Evolutionary conservation across 1,284 basidiomycete genomes (phyloP).

Genomic region (Leccinum variabile): DNA sequence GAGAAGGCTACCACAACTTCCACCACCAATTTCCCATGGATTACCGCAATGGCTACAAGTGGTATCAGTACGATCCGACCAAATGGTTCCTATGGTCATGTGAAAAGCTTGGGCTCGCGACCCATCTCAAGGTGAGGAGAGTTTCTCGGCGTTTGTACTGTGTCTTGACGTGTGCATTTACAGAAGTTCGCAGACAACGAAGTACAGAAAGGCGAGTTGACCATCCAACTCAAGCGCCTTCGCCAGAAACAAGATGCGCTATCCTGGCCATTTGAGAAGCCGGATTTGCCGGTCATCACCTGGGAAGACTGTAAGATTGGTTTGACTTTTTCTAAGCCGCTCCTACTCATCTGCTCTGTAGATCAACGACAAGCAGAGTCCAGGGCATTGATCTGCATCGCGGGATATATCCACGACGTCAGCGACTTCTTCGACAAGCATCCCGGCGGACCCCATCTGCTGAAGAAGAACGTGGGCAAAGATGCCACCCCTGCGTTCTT

Average conservation of each 20-base stretch:
- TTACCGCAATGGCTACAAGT: conserved; percentile 83
- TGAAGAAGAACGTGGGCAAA: conserved; percentile 70
- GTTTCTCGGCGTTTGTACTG: background rate
- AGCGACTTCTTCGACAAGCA: conserved; percentile 81
- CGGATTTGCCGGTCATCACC: conserved; percentile 76
- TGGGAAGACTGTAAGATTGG: conserved; percentile 71
- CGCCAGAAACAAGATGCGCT: conserved; percentile 67
- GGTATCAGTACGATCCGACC: conserved; percentile 85
- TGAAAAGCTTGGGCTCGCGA: conserved; percentile 68
- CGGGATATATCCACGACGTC: conserved; percentile 88
- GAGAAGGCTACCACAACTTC: conserved; percentile 75
- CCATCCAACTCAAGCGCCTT: conserved; percentile 85
- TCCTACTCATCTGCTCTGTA: conserved; percentile 27
- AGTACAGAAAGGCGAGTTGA: conserved; percentile 84
- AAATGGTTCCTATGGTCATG: conserved; percentile 85
- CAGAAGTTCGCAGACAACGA: conserved; percentile 85
- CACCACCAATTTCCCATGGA: conserved; percentile 86
- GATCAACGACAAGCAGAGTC: conserved; percentile 74
- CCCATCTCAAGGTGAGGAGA: conserved; percentile 67
- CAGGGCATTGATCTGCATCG: conserved; percentile 75
- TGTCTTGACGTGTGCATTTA: background rate
- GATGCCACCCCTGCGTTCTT: conserved; percentile 90
- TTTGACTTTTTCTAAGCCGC: background rate
- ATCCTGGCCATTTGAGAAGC: conserved; percentile 72
- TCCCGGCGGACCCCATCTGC: conserved; percentile 67